A percentile compares a stretch with the other conserved stretches of the same genome.
Evolutionary conservation across 1,284 basidiomycete genomes (phyloP).

Genomic region (Ganoderma sinense): DNA sequence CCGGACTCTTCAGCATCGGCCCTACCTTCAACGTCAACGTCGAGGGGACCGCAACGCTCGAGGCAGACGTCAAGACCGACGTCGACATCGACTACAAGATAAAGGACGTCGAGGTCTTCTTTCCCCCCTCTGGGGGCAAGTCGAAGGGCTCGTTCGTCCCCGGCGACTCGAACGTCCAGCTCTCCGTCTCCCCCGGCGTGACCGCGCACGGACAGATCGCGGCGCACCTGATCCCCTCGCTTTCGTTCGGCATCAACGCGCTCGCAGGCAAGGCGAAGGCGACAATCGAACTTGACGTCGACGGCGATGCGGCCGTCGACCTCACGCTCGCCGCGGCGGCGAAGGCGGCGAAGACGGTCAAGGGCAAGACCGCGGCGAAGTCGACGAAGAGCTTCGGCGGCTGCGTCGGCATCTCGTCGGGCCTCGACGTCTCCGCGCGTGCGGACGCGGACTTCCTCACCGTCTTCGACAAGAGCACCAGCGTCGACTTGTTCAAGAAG

Average conservation of each 20-base stretch:
- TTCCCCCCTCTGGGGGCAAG: slow-evolving; percentile 43
- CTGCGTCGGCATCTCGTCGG: slow-evolving; percentile 39
- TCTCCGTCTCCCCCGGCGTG: slow-evolving; percentile 50
- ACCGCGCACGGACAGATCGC: slow-evolving; percentile 48
- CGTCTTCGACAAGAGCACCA: slow-evolving; percentile 37
- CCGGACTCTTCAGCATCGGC: slow-evolving; percentile 46
- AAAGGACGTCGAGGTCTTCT: slow-evolving; percentile 48
- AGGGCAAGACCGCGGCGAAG: not conserved
- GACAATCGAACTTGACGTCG: slow-evolving; percentile 52
- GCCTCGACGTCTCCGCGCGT: slow-evolving; percentile 35
- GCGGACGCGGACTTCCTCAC: slow-evolving; percentile 39
- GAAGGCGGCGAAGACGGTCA: not conserved
- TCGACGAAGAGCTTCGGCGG: slow-evolving; percentile 26
- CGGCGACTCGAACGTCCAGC: slow-evolving; percentile 45
- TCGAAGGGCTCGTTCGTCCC: slow-evolving; percentile 17
- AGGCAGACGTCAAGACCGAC: slow-evolving; percentile 27
- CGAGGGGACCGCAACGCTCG: slow-evolving; percentile 25
- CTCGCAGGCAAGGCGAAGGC: slow-evolving; percentile 46
- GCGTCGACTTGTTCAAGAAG: slow-evolving; percentile 36
- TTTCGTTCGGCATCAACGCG: slow-evolving; percentile 53
- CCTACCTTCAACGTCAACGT: slow-evolving; percentile 37
- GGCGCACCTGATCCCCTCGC: slow-evolving; percentile 57
- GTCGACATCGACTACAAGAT: slow-evolving; percentile 35
- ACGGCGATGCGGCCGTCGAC: slow-evolving; percentile 46
- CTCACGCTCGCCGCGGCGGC: slow-evolving; percentile 42